phyloP scores from a whole-genome alignment of 1,284 basidiomycete genomes.

The Leccinum subfulvum region DNA sequence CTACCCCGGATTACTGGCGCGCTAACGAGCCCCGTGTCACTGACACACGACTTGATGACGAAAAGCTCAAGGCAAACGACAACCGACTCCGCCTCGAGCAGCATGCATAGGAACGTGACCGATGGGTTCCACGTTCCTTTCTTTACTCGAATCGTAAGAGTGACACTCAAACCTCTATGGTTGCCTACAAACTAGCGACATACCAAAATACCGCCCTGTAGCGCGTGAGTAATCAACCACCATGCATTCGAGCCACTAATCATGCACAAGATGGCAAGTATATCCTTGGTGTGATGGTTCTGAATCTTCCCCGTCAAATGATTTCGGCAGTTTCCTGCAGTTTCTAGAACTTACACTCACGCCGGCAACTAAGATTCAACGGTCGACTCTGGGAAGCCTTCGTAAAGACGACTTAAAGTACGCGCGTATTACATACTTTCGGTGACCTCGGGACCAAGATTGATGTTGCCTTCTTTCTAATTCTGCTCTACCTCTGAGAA shows the following conservation, averaged over 20 bases:
- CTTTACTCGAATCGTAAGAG: conserved; percentile 72
- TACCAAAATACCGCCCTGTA: conserved; percentile 65
- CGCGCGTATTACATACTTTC: no score
- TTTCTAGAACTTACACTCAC: no score
- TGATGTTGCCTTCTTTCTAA: no score
- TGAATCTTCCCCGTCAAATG: no score
- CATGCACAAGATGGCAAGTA: conserved; percentile 59
- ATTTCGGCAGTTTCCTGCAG: no score
- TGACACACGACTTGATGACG: conserved; percentile 33
- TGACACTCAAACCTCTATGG: conserved; percentile 68
- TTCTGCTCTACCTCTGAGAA: no score
- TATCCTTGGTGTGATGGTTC: conserved; percentile 47
- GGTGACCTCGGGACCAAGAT: no score
- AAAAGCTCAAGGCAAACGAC: conserved; percentile 38
- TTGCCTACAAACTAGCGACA: conserved; percentile 57
- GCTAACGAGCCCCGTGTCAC: conserved; percentile 13
- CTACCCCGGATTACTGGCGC: conserved; percentile 20
- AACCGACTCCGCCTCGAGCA: conserved; percentile 31
- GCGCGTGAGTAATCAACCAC: conserved; percentile 44
- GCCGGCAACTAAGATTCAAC: no score
- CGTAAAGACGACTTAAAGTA: no score
- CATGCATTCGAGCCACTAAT: conserved; percentile 45
- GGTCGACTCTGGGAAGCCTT: no score
- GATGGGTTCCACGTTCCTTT: conserved; percentile 34
- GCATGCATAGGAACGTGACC: conserved; percentile 22